These are phyloP conservation scores for Pichia exigua DNA, from an alignment of 805 yeast species.

Conservation along the genomic window DNA sequence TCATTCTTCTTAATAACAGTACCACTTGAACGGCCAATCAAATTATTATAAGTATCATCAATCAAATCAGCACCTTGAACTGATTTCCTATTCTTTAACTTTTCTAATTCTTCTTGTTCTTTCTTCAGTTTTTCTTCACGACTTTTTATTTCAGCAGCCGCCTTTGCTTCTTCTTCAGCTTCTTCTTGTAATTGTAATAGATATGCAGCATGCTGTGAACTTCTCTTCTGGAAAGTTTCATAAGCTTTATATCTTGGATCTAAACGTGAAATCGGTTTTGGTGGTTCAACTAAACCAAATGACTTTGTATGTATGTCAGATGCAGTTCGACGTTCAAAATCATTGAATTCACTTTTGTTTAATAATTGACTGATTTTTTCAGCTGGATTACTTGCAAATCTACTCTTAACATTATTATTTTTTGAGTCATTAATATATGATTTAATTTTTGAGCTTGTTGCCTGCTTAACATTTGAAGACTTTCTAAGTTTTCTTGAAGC, in stretches of 20 bases:
- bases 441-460: not conserved
- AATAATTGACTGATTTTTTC: conserved; percentile 32
- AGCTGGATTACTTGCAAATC: conserved; percentile 26
- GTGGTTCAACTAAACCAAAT: conserved; percentile 30
- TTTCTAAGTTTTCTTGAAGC: not conserved
- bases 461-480: not conserved
- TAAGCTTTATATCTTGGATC: conserved; percentile 51
- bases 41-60: conserved; percentile 6
- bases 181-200: conserved; percentile 22
- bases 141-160: conserved; percentile 9
- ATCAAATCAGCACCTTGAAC: conserved; percentile 5
- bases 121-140: conserved; percentile 8
- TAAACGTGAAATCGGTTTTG: conserved; percentile 48
- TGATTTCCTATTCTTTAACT: not conserved
- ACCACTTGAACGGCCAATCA: conserved; percentile 6
- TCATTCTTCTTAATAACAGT: conserved; percentile 20
- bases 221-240: conserved; percentile 36
- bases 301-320: conserved; percentile 30
- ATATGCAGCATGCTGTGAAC: conserved; percentile 36
- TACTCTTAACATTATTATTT: not conserved
- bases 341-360: conserved; percentile 38
- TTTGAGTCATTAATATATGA: conserved; percentile 8
- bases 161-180: conserved; percentile 14
- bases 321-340: conserved; percentile 37
- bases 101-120: conserved; percentile 9